Base-by-base conservation (phyloP, 805 yeast species). In the Kuraishia hungarica region DNA sequence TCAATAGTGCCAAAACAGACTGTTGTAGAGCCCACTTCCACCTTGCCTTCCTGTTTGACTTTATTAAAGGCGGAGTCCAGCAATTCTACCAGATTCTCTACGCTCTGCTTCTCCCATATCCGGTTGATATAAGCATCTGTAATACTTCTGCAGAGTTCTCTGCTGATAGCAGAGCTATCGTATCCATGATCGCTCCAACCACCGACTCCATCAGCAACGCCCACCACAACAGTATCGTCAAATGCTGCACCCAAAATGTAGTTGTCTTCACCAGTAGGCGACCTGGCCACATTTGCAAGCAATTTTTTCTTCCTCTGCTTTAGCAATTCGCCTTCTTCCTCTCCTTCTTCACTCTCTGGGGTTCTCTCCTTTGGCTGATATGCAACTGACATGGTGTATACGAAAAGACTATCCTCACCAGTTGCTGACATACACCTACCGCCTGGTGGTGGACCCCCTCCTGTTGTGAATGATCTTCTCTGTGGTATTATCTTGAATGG, bases 141-240 rank as follows among this genome's bases (percentile, higher is more conserved):
- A 64, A 89, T 75, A 2, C 81, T 73, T 5, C 70, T 70, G 60
- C 96, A 86, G 47, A 93, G 71, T 62, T 89, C 94, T 61, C 96
- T 77, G 48, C 94, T 84, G 57, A 93, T 88, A 7, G 93, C 93
- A 56, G 90, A 80, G 1, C 97, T 88, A 67, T 93, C 97, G 62
- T 83, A 87, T 0, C 97, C 97, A 51, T 88, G 85, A 58, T 89
- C 94, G 1, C 88, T 81, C 97, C 98, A 93, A 2, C 98, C 98
- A 17, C 98, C 98, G 2, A 94, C 98, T 15, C 99, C 99, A 71
- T 93, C 99, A 5, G 97, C 87, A 2, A 88, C 94, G 22, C 93
- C 96, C n/a, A 84, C 76, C 3, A 86, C 80, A 0, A 85, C 58
- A 28, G 69, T 70, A 2, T 77, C 75, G 52, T 72, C 71, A 20